Base-by-base conservation (phyloP, 78 protist species). In the Cavenderia fasciculata region DNA sequence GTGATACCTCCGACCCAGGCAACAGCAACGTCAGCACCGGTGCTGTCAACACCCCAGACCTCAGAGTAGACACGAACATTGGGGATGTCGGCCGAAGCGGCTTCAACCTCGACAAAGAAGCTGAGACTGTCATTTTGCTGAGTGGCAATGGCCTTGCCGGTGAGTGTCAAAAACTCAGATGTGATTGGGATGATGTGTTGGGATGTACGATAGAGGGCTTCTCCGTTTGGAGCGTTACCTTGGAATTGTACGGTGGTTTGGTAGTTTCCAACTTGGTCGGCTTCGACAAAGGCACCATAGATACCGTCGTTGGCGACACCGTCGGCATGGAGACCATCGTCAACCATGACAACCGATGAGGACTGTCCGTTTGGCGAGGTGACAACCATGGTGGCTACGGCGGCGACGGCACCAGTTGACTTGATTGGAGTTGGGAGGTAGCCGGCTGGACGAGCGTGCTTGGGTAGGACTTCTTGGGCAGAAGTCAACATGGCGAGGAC, bases 151-250 rank as follows among this genome's bases (percentile, higher is more conserved):
- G 68, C 93, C 8, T 61, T 25, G 41, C 94, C 94, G n/a, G 78
- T 70, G 47, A 89, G 63, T 2, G 51, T 51, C 6, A 89, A 12
- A 43, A 34, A 65, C 47, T 74, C 59, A 36, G 73, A 40, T n/a
- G 87, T 62, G 0, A 89, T 75, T 79, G 84, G 84, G 59, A 89
- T 69, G 25, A 89, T 40, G 31, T 89, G 94, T 75, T 89, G 94
- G 52, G 85, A 77, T 49, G 94, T 76, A 43, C 94, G 78, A 51
- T 69, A 33, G 36, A 89, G 2, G 10, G 51, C 84, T 25, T 70
- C 68, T 7, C 34, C 43, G 46, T 23, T 38, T 65, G 78, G 54
- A 25, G 46, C 11, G 47, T 31, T 33, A 44, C 89, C 87, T 21
- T 25, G 33, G 49, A 77, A 68, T 6, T 63, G 12, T 0, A 84